A percentile compares a stretch with the other conserved stretches of the same genome.
Conservation (phyloP, 371 early-diverging fungal genomes). For the Catenaria anguillulae region DNA sequence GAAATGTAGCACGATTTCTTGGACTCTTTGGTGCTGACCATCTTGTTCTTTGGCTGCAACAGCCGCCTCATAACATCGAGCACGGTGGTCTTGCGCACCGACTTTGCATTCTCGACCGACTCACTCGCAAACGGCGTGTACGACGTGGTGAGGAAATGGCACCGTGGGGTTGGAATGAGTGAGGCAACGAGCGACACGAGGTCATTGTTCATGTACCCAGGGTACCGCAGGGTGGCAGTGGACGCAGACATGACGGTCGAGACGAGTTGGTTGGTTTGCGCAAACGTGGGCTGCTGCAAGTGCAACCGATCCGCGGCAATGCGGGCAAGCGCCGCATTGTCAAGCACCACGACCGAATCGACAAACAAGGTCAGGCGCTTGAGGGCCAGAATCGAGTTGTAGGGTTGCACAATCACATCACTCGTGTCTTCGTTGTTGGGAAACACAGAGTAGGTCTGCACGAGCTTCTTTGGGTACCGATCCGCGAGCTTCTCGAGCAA, state of each 20-base stretch:
- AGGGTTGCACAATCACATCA: conserved; percentile 99
- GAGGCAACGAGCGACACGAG: conserved; percentile 85
- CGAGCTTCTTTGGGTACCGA: conserved; percentile 92
- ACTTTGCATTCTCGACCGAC: conserved; percentile 77
- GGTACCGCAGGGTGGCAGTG: conserved; percentile 97
- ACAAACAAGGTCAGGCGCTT: conserved; percentile 82
- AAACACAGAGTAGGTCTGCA: conserved; percentile 98
- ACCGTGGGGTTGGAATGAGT: conserved; percentile 87
- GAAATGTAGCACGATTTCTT: conserved; percentile 91
- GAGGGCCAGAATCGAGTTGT: conserved; percentile 93
- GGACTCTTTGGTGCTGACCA: conserved; percentile 81
- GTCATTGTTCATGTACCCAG: conserved; percentile 98
- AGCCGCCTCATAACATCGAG: conserved; percentile 94
- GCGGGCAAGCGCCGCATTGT: conserved; percentile 87
- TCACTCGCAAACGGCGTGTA: conserved; percentile 98
- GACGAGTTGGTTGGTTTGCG: conserved; percentile 94
- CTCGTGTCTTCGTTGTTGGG: conserved; percentile 94
- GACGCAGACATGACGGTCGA: conserved; percentile 97
- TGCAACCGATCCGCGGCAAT: conserved; percentile 89
- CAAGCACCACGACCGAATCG: conserved; percentile 91
- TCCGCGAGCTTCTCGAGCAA: conserved; percentile 78
- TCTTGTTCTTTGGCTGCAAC: conserved; percentile 87
- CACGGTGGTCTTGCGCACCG: conserved; percentile 91
- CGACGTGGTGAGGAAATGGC: conserved; percentile 93
- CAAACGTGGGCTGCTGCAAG: conserved; percentile 82